Evolutionary conservation across 2,329 filamentous ascomycete genomes (phyloP).

Genomic region (Metarhizium anisopliae): DNA sequence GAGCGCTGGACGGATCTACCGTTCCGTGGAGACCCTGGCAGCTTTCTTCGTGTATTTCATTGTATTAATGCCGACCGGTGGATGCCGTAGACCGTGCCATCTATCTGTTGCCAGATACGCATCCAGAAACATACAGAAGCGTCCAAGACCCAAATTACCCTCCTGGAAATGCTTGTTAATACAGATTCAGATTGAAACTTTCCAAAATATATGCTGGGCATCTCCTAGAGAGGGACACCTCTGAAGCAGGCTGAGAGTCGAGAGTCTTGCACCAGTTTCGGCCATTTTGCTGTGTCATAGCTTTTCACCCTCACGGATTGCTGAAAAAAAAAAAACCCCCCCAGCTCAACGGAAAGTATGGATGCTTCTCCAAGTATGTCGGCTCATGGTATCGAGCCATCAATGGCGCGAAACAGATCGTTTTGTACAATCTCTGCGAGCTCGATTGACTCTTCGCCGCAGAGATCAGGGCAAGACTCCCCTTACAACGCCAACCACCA

Average conservation of each 20-base stretch:
- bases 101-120: neutral
- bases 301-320: neutral
- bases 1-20: neutral
- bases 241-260: no score
- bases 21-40: neutral
- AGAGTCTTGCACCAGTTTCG: no score
- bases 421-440: slow-evolving; percentile 2
- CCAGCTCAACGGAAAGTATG: neutral
- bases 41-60: neutral
- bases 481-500: slow-evolving; percentile 11
- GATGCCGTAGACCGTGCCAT: neutral
- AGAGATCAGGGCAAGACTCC: neutral
- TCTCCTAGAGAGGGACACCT: no score
- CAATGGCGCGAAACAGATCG: slow-evolving; percentile 5
- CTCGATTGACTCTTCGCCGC: slow-evolving; percentile 1
- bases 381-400: neutral
- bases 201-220: no score
- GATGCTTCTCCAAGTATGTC: neutral
- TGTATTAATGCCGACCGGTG: neutral
- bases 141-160: no score
- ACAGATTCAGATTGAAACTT: no score
- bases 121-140: no score
- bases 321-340: neutral
- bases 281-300: neutral
- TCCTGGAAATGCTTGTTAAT: neutral